Percentiles rank a stretch among this genome's conserved stretches.
Evolutionary conservation across 805 yeast genomes (phyloP).

Genomic region (Starmerella stigmatis): DNA sequence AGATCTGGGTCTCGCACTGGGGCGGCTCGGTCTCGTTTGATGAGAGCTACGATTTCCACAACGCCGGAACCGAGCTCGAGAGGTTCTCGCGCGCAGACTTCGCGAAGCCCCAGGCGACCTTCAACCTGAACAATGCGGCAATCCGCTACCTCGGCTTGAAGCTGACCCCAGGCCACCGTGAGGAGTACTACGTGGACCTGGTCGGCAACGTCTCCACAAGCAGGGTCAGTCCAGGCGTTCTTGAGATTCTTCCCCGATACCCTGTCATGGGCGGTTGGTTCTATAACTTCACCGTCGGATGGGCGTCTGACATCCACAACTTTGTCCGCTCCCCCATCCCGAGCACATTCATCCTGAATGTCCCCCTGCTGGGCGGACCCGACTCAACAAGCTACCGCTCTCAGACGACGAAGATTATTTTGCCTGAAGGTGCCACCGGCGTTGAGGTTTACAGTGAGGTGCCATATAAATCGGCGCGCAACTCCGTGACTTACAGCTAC

Average conservation of each 20-base stretch:
- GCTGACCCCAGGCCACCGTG: conserved; percentile 44
- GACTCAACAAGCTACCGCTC: conserved; percentile 50
- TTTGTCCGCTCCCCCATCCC: conserved; percentile 40
- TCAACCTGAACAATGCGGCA: conserved; percentile 46
- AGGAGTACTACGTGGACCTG: conserved; percentile 71
- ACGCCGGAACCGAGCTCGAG: conserved; percentile 58
- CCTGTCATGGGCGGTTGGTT: conserved; percentile 97
- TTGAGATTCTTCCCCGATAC: conserved; percentile 70
- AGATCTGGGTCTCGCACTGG: conserved; percentile 85
- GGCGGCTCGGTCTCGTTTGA: conserved; percentile 61
- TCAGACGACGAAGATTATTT: conserved; percentile 49
- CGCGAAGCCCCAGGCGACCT: conserved; percentile 43
- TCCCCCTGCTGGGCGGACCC: conserved; percentile 69
- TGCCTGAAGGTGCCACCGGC: conserved; percentile 79
- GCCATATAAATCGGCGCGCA: not conserved
- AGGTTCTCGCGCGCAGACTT: conserved; percentile 69
- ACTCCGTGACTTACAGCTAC: conserved; percentile 29
- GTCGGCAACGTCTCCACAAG: conserved; percentile 91
- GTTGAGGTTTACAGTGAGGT: conserved; percentile 45
- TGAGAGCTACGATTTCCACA: conserved; percentile 73
- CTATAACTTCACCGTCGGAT: conserved; percentile 92
- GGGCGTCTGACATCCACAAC: conserved; percentile 53
- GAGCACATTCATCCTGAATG: conserved; percentile 46
- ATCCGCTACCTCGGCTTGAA: conserved; percentile 51
- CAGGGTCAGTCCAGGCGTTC: conserved; percentile 27